A percentile compares a stretch with the other conserved stretches of the same genome.
phyloP scores from a whole-genome alignment of 176 grass and related monocot species.

The Typha latifolia region DNA sequence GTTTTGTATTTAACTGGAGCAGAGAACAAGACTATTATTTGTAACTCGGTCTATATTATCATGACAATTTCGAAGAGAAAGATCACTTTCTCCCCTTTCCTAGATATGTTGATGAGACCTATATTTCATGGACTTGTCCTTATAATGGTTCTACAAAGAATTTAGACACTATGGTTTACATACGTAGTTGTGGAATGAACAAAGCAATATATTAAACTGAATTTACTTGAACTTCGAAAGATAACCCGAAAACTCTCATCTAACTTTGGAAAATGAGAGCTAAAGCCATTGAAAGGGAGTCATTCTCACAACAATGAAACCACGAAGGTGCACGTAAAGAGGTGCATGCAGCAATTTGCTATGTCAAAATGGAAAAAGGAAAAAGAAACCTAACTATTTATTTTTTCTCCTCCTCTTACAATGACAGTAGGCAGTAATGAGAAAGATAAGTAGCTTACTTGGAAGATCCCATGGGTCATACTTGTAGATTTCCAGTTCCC shows the following conservation, averaged over 20 bases:
- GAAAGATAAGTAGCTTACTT: constrained; percentile 35
- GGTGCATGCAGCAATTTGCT: background rate
- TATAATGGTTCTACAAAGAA: too few relatives aligned
- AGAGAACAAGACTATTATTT: background rate
- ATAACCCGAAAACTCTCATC: background rate
- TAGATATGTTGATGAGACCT: too few relatives aligned
- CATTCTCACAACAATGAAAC: background rate
- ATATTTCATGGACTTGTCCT: too few relatives aligned
- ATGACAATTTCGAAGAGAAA: too few relatives aligned
- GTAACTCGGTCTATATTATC: too few relatives aligned
- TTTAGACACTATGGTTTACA: too few relatives aligned
- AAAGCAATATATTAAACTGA: background rate
- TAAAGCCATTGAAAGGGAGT: background rate
- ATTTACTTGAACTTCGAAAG: background rate
- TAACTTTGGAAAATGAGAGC: background rate
- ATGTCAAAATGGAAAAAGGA: background rate
- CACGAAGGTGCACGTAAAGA: background rate
- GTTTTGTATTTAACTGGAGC: background rate
- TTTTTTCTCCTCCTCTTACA: constrained; percentile 2
- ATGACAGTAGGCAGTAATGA: background rate
- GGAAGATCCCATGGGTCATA: constrained; percentile 71
- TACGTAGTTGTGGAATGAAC: too few relatives aligned
- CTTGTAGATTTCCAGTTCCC: constrained; percentile 58
- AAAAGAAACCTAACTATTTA: background rate
- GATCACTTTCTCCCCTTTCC: too few relatives aligned